These are phyloP conservation scores for Trichoderma guizhouense DNA, from an alignment of 2,329 filamentous ascomycete genomes.

Conservation along the genomic window DNA sequence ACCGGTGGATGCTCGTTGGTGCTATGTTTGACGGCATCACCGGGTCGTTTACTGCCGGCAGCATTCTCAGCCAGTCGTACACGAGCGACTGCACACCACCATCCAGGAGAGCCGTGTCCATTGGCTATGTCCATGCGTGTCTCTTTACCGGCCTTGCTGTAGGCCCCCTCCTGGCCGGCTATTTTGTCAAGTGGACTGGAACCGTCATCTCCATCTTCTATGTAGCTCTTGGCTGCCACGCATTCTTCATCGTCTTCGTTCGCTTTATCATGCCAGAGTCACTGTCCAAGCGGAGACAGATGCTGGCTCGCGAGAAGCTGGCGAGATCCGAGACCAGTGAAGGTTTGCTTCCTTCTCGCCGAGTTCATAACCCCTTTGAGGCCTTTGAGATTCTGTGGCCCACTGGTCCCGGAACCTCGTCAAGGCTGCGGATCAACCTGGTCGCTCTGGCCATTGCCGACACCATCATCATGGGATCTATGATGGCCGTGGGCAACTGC, in stretches of 20 bases:
- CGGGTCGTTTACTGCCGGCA: slow-evolving; percentile 84
- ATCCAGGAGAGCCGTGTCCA: slow-evolving; percentile 73
- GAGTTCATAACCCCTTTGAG: slow-evolving; percentile 64
- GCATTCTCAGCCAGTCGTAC: slow-evolving; percentile 77
- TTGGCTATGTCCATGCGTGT: slow-evolving; percentile 87
- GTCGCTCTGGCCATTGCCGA: slow-evolving; percentile 76
- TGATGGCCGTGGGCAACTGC: slow-evolving; percentile 77
- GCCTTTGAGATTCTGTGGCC: slow-evolving; percentile 79
- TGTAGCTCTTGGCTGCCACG: slow-evolving; percentile 68
- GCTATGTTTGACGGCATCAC: slow-evolving; percentile 76
- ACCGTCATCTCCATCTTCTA: slow-evolving; percentile 82
- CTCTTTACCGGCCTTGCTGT: slow-evolving; percentile 86
- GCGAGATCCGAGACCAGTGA: slow-evolving; percentile 42
- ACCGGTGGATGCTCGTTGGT: slow-evolving; percentile 76
- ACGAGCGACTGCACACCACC: slow-evolving; percentile 84
- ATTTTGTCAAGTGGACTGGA: slow-evolving; percentile 73
- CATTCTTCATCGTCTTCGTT: slow-evolving; percentile 70
- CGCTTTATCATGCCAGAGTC: slow-evolving; percentile 78
- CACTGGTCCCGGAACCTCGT: slow-evolving; percentile 57
- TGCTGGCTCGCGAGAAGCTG: slow-evolving; percentile 67
- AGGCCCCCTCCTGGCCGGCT: slow-evolving; percentile 77
- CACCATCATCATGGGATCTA: slow-evolving; percentile 74
- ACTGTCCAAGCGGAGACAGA: slow-evolving; percentile 68
- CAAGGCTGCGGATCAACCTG: slow-evolving; percentile 72
- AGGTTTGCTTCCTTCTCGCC: slow-evolving; percentile 31